Percentiles rank a stretch among this genome's conserved stretches.
Conservation (phyloP, 2,329 filamentous ascomycete genomes). For the Dothideomycetes sp. region DNA sequence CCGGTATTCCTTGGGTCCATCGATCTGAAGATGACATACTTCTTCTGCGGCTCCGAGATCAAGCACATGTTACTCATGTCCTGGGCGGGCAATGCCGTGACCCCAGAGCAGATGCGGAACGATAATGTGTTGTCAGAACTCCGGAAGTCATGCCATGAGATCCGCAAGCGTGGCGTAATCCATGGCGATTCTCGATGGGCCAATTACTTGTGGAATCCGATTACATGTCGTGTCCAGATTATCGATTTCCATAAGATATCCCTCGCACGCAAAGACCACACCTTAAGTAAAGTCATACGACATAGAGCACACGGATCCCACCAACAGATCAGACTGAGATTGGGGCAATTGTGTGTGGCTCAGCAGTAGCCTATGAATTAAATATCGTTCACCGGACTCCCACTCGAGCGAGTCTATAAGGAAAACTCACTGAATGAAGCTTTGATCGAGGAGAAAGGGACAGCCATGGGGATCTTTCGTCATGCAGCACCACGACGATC, state of each 20-base stretch:
- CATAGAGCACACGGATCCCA: no score
- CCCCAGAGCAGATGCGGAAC: background rate
- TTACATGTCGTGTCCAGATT: background rate
- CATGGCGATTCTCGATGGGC: background rate
- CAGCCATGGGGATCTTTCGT: no score
- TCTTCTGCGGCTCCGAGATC: conserved; percentile 22
- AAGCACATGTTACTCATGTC: conserved; percentile 25
- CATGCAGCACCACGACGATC: no score
- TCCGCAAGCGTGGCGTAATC: background rate
- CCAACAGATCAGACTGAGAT: no score
- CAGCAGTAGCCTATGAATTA: no score
- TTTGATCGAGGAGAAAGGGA: no score
- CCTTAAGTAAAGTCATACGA: no score
- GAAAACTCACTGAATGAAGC: no score
- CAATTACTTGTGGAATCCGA: background rate
- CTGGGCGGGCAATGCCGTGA: conserved; percentile 17
- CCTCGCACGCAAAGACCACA: no score
- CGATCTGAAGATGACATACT: conserved; percentile 26
- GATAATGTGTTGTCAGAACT: background rate
- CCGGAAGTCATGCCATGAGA: background rate
- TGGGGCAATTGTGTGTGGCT: no score
- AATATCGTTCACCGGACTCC: no score
- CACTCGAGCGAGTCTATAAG: no score
- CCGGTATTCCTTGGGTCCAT: conserved; percentile 29
- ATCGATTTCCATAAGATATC: background rate